These are phyloP conservation scores for Aspergillus ellipticus DNA, from an alignment of 495 filamentous ascomycete genomes.

Conservation along the genomic window DNA sequence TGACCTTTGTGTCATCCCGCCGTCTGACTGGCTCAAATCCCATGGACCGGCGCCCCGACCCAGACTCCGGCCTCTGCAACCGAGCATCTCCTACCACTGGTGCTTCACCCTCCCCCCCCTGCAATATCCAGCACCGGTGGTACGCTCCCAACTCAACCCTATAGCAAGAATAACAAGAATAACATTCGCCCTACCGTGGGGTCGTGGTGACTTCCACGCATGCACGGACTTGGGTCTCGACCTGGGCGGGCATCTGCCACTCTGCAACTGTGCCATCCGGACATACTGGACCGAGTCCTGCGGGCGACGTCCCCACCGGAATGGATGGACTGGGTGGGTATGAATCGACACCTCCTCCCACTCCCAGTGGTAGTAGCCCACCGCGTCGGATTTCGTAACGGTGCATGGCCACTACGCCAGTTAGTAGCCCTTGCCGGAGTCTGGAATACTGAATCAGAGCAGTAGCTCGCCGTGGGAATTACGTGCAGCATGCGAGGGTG, in stretches of 20 bases:
- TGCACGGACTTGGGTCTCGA: slow-evolving; percentile 56
- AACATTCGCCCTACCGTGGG: not conserved
- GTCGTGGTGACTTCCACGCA: not conserved
- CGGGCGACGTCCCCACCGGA: not conserved
- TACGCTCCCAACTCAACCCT: too few relatives aligned
- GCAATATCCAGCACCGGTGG: not conserved
- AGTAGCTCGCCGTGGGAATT: not conserved
- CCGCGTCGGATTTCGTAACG: not conserved
- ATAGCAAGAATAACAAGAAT: too few relatives aligned
- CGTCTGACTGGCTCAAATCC: not conserved
- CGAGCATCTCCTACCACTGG: not conserved
- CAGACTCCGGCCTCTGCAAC: not conserved
- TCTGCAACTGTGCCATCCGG: slow-evolving; percentile 45
- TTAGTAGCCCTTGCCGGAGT: not conserved
- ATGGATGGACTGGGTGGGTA: not conserved
- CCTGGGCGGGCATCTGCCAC: slow-evolving; percentile 52
- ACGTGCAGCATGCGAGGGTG: not conserved
- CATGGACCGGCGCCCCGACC: not conserved
- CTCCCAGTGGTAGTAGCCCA: too few relatives aligned
- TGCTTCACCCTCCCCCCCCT: not conserved
- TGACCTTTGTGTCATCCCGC: not conserved
- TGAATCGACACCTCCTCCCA: not conserved
- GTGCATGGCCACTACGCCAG: not conserved
- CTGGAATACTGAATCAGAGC: not conserved
- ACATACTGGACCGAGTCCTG: slow-evolving; percentile 49